These are phyloP conservation scores for Mycena polygramma DNA, from an alignment of 768 basidiomycete species.

Conservation along the genomic window DNA sequence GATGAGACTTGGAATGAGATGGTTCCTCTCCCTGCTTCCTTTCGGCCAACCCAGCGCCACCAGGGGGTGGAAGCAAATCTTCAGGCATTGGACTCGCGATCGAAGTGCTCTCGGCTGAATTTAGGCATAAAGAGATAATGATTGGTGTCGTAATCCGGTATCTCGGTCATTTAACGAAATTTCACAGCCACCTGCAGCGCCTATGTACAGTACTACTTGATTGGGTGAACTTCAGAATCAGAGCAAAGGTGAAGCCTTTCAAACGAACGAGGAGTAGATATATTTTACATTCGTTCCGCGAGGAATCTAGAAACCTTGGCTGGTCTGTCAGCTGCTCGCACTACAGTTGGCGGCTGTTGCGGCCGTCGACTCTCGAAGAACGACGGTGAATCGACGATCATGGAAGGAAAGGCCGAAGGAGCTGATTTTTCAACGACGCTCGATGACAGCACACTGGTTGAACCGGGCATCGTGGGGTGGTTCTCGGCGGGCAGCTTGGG, in stretches of 20 bases:
- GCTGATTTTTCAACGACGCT: conserved; percentile 34
- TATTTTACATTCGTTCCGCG: conserved; percentile 26
- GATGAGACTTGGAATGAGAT: neutral
- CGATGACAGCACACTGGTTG: conserved; percentile 23
- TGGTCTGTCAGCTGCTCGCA: conserved; percentile 32
- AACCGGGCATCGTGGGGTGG: neutral
- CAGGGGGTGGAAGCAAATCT: neutral
- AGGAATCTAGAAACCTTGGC: conserved; percentile 38
- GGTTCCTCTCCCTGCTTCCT: neutral
- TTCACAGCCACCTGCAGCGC: no score
- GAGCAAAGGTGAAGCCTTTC: no score
- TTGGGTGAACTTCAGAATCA: no score
- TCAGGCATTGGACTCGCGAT: conserved; percentile 7
- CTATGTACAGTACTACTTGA: no score
- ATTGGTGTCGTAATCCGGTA: no score
- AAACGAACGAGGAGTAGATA: no score
- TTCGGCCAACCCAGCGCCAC: neutral
- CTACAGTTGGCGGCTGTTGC: conserved; percentile 31
- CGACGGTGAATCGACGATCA: conserved; percentile 56
- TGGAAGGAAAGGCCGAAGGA: conserved; percentile 37
- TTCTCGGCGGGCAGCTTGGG: conserved; percentile 47
- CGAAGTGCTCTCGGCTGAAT: neutral
- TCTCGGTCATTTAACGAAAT: no score
- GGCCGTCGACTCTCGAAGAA: conserved; percentile 45
- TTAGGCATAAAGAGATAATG: no score